Base-by-base conservation (phyloP, 441 rosid species). In the Biscutella laevigata region DNA sequence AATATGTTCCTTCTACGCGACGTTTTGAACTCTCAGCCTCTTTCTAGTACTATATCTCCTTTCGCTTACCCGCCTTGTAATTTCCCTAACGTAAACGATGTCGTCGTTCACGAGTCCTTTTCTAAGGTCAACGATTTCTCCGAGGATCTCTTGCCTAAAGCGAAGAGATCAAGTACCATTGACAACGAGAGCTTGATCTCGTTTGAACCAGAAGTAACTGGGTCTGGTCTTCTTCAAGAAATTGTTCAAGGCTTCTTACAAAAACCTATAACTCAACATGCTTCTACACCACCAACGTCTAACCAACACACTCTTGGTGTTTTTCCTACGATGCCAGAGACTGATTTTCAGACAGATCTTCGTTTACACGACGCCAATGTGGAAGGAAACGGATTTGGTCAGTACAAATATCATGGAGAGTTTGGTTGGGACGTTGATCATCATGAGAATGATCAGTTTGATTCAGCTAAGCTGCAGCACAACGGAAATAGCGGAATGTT, bases 141-240 rank as follows among this genome's bases (percentile, higher is more conserved):
- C 7, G 70, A 64, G 34, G 63, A 65, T 20, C 48, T 4, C 4
- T 57, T 64, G 21, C 64, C 59, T 34, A 57, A 57, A 65, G 70
- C 70, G 0, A 65, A 65, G 53, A 65, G 62, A 42, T 34, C 59
- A 49, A 65, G 53, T 36, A 65, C 58, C 10, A 43, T 27, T 16
- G 61, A 61, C 7, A 45, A 33, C 26, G 61, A 57, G 51, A 53
- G 21, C 12, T 26, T 70, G 83, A 63, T 7, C 68, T 86, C 66
- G 22, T 80, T 84, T 27, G 77, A 76, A 0, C 79, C 71, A 50
- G 84, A 82, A 46, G 61, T 79, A 4, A 61, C 81, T 21, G 79
- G 74, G 45, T 86, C 97, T 12, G 95, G 97, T 1, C 67, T 89
- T 50, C 66, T 89, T 49, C 85, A 89, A 50, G 97, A 89, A 47